Base-by-base conservation (phyloP, 768 basidiomycete genomes). In the Boletus speciosus region DNA sequence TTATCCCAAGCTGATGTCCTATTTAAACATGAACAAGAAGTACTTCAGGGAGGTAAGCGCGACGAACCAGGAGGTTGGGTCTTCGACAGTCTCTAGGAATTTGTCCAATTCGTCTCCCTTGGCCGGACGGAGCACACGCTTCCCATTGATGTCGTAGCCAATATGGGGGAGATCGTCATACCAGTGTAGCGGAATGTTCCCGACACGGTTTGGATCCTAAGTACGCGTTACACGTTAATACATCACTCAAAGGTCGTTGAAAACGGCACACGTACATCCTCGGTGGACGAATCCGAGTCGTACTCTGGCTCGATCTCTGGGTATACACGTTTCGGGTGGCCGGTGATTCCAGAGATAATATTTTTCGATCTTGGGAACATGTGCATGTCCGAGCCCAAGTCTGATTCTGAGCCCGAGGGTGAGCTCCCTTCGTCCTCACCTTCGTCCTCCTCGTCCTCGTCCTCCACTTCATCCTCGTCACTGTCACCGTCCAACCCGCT, bases 151-250 rank as follows among this genome's bases (percentile, higher is more conserved):
- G 71, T 93, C 84, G 73, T 99, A 99, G 43, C 97, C 97, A 66
- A 99, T 82, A 72, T 99, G 97, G n/a, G 97, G 97, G 61, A 99
- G 77, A 76, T 98, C 95, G 69, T 98, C 97, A 71, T 99, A 99
- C 94, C 96, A 99, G 66, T 99, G 94, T 81, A 89, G 88, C 43
- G 97, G 97, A 57, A 99, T 77, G 72, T 96, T 81, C 49, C 97
- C 97, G 61, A 97, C 84, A 55, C 95, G 91, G 68, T 97, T 98
- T n/a, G 90, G 90, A 50, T 85, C 82, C 94, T 98, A 61, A 51
- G 52, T 35, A 49, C 42, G 36, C 25, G 52, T 52, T 58, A 61
- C 55, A 43, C 16, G 47, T 54, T 23, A 58, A 54, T 23, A 43
- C 21, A 50, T 27, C 21, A n/a, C 43, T 37, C 11, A 0, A 35